Percentiles rank a stretch among this genome's conserved stretches.
phyloP scores from a whole-genome alignment of 73 alveolate genomes.

The Tetrahymena elliotti region DNA sequence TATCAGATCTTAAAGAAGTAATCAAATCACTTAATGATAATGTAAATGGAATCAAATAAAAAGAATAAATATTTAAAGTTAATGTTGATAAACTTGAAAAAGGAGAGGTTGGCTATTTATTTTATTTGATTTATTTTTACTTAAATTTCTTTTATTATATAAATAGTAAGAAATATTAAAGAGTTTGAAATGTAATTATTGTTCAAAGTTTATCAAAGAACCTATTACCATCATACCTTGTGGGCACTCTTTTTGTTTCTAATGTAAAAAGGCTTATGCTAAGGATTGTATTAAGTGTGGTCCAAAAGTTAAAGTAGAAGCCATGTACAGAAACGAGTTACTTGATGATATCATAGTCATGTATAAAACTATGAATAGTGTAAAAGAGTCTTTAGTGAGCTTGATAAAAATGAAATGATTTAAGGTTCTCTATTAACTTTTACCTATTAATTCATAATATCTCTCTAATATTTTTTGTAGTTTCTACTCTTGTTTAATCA shows the following conservation, averaged over 20 bases:
- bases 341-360: constrained; percentile 32
- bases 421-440: background rate
- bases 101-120: background rate
- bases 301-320: constrained; percentile 34
- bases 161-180: constrained; percentile 31
- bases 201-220: constrained; percentile 30
- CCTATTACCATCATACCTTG: constrained; percentile 39
- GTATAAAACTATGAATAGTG: constrained; percentile 6
- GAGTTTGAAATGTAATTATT: constrained; percentile 10
- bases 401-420: background rate
- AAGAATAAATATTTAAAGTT: background rate
- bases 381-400: background rate
- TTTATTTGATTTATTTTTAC: background rate
- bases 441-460: too few species aligned
- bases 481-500: too few species aligned
- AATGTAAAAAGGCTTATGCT: constrained; percentile 34
- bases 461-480: background rate
- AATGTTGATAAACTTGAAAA: background rate
- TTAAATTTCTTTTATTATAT: background rate
- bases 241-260: constrained; percentile 40
- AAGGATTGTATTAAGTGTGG: constrained; percentile 40
- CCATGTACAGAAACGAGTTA: constrained; percentile 42
- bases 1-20: background rate
- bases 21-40: background rate
- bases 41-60: background rate